Evolutionary conservation across 78 protist genomes (phyloP).

Genomic region (Salpingoeca rosetta): DNA sequence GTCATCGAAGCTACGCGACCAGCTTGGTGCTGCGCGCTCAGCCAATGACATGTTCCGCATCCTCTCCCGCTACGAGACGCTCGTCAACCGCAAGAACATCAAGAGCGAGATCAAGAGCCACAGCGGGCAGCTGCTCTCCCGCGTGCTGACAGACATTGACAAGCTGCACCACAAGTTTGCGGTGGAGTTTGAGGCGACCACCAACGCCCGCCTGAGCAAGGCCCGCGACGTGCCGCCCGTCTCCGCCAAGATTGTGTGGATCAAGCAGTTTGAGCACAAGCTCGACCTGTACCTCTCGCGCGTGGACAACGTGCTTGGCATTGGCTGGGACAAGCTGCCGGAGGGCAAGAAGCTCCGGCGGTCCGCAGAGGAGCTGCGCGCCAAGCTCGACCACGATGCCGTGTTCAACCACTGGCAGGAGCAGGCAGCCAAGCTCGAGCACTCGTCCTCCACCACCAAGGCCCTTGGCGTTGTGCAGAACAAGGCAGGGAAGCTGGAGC

Average conservation of each 20-base stretch:
- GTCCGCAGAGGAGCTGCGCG: conserved; percentile 52
- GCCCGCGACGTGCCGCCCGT: conserved; percentile 79
- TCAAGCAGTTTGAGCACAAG: conserved; percentile 77
- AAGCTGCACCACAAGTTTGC: conserved; percentile 69
- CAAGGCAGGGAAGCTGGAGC: background rate
- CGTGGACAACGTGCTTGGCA: conserved; percentile 81
- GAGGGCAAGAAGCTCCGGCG: conserved; percentile 68
- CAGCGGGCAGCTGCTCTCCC: conserved; percentile 64
- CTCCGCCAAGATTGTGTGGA: conserved; percentile 80
- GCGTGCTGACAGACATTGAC: conserved; percentile 76
- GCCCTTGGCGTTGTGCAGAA: background rate
- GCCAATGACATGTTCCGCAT: conserved; percentile 86
- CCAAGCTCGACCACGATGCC: conserved; percentile 37
- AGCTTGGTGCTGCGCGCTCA: conserved; percentile 63
- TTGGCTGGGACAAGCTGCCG: conserved; percentile 65
- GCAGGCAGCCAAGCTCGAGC: background rate
- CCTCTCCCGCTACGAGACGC: conserved; percentile 67
- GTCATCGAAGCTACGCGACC: conserved; percentile 59
- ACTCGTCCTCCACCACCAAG: background rate
- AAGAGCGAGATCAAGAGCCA: conserved; percentile 36
- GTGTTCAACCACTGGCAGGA: conserved; percentile 51
- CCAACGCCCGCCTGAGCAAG: conserved; percentile 58
- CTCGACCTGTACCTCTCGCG: conserved; percentile 67
- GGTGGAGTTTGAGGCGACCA: conserved; percentile 48
- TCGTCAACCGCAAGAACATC: conserved; percentile 60